These are phyloP conservation scores for Nitzschia inconspicua DNA, from an alignment of 108 stramenopile species.

Conservation along the genomic window DNA sequence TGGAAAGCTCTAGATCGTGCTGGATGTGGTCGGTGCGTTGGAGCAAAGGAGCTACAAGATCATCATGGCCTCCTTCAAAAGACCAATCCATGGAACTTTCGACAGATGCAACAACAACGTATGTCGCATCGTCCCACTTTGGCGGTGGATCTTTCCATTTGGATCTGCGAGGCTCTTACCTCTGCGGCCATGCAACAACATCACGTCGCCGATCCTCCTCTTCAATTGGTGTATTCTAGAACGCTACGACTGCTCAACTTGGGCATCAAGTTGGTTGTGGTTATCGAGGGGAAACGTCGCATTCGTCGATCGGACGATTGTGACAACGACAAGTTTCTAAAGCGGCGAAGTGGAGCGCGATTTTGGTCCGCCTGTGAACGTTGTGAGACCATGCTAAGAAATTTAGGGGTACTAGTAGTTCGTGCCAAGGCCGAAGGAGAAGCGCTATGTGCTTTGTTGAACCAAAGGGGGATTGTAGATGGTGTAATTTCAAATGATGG, in stretches of 20 bases:
- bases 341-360: constrained; percentile 52
- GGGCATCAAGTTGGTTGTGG: constrained; percentile 88
- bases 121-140: constrained; percentile 38
- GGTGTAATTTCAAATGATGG: constrained; percentile 96
- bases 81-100: constrained; percentile 40
- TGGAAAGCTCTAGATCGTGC: constrained; percentile 75
- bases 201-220: constrained; percentile 55
- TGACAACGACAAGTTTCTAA: constrained; percentile 34
- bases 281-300: constrained; percentile 88
- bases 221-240: constrained; percentile 74
- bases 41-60: constrained; percentile 39
- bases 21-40: constrained; percentile 63
- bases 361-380: constrained; percentile 72
- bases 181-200: constrained; percentile 53
- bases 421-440: constrained; percentile 94
- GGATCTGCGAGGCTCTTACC: constrained; percentile 81
- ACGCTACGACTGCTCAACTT: constrained; percentile 82
- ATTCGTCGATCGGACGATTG: constrained; percentile 20
- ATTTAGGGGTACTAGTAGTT: constrained; percentile 87
- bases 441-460: constrained; percentile 89
- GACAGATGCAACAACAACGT: not conserved
- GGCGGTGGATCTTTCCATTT: constrained; percentile 93
- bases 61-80: constrained; percentile 7
- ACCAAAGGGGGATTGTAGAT: constrained; percentile 79
- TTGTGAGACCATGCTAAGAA: constrained; percentile 64